Evolutionary conservation across 2,329 filamentous ascomycete species (phyloP).

Genomic region (Fusarium nematophilum): DNA sequence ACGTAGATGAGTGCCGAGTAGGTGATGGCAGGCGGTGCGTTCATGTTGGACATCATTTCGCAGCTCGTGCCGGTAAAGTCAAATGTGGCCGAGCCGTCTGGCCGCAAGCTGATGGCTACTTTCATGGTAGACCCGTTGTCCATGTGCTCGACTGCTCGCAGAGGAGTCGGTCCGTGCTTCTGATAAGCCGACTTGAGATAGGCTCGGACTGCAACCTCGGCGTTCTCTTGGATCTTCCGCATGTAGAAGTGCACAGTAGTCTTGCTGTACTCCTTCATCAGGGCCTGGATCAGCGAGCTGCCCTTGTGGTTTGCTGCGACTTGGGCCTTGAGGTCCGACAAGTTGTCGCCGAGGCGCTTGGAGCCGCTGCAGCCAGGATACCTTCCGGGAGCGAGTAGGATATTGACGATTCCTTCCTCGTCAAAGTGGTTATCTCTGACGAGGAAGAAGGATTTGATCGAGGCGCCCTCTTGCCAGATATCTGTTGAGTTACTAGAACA

Average conservation of each 20-base stretch:
- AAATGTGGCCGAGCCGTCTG: constrained; percentile 46
- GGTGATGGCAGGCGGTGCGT: constrained; percentile 49
- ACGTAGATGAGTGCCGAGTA: constrained; percentile 52
- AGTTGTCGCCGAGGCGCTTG: constrained; percentile 52
- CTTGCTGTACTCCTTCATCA: constrained; percentile 47
- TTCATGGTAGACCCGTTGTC: constrained; percentile 51
- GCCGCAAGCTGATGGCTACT: constrained; percentile 45
- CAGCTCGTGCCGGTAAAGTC: constrained; percentile 51
- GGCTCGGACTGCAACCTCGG: constrained; percentile 47
- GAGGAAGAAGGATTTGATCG: constrained; percentile 50
- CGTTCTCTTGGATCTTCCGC: constrained; percentile 49
- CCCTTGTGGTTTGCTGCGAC: constrained; percentile 55
- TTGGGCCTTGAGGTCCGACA: constrained; percentile 56
- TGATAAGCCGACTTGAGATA: constrained; percentile 48
- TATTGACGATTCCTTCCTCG: constrained; percentile 44
- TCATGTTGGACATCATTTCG: constrained; percentile 49
- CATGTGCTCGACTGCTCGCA: constrained; percentile 46
- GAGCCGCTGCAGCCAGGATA: constrained; percentile 50
- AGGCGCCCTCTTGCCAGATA: constrained; percentile 56
- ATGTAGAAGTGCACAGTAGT: constrained; percentile 50
- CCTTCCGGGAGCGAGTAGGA: constrained; percentile 46
- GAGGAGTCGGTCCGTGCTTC: constrained; percentile 54
- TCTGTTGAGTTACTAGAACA: constrained; percentile 52
- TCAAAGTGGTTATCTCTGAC: constrained; percentile 49
- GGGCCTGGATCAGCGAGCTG: constrained; percentile 41